phyloP scores from a whole-genome alignment of 495 filamentous ascomycete species.

The Cercophora sp. region DNA sequence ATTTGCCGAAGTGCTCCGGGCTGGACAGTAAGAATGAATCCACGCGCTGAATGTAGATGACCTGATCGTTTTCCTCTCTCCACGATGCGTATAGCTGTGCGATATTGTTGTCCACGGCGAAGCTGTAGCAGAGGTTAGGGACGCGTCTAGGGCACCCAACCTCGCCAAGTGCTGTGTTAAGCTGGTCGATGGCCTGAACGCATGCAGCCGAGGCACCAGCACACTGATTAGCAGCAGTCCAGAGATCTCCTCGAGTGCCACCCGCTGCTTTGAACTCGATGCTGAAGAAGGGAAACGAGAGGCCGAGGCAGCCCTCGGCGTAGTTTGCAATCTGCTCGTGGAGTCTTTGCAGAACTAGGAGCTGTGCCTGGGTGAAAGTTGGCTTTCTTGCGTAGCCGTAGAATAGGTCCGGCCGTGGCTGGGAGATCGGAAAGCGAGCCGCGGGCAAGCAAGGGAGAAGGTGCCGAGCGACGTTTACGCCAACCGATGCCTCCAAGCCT shows the following conservation, averaged over 20 bases:
- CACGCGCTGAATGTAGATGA: neutral
- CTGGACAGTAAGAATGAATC: constrained; percentile 3
- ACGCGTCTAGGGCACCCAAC: neutral
- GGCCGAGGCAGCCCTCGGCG: constrained; percentile 1
- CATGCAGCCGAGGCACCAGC: constrained; percentile 2
- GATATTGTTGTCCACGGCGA: neutral
- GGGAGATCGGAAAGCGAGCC: neutral
- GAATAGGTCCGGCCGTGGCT: constrained; percentile 5
- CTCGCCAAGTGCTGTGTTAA: constrained; percentile 1
- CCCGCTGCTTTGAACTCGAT: constrained; percentile 6
- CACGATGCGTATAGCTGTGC: constrained; percentile 5
- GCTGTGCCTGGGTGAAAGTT: constrained; percentile 5
- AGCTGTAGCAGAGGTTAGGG: constrained; percentile 4
- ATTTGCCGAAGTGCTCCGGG: neutral
- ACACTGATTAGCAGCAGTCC: constrained; percentile 2
- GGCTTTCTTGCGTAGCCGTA: neutral
- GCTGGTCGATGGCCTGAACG: constrained; percentile 1
- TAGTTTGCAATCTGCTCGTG: constrained; percentile 5
- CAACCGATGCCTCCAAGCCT: neutral
- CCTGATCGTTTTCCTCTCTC: neutral
- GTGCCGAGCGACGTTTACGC: constrained; percentile 1
- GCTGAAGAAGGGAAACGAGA: constrained; percentile 4
- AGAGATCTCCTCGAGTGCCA: constrained; percentile 4
- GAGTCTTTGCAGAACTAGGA: neutral
- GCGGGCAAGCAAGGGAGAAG: neutral